Evolutionary conservation across 768 basidiomycete genomes (phyloP).

Genomic region (Mrakia hoshinonis): DNA sequence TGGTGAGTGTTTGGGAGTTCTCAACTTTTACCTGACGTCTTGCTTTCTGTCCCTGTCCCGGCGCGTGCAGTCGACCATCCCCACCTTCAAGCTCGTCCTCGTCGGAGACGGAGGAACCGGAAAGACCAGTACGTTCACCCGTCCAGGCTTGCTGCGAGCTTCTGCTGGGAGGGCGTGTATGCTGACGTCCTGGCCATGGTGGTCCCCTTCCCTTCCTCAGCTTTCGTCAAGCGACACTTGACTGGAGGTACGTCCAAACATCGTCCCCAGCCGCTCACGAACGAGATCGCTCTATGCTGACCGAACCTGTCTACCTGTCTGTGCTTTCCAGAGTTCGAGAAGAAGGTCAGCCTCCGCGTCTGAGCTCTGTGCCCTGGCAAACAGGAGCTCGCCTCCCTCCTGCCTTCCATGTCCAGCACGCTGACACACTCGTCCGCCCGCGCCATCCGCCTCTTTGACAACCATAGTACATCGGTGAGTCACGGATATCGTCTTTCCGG

Average conservation of each 20-base stretch:
- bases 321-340: constrained; percentile 26
- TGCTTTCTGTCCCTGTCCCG: not conserved
- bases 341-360: constrained; percentile 50
- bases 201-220: not conserved
- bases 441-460: not conserved
- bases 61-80: constrained; percentile 42
- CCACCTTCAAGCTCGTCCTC: constrained; percentile 98
- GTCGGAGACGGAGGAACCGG: constrained; percentile 93
- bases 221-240: constrained; percentile 17
- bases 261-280: not conserved
- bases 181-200: constrained; percentile 1
- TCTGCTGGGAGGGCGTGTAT: not conserved
- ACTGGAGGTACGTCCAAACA: constrained; percentile 10
- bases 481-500: too few species aligned
- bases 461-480: constrained; percentile 36
- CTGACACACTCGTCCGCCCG: not conserved
- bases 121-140: constrained; percentile 52
- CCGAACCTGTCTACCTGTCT: not conserved
- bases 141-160: not conserved
- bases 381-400: not conserved
- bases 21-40: not conserved
- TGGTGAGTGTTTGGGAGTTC: not conserved
- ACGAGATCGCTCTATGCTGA: not conserved
- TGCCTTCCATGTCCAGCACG: too few species aligned
- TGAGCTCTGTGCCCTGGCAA: not conserved